phyloP scores from a whole-genome alignment of 192 early-diverging fungal genomes.

The Chytriomyces hyalinus region DNA sequence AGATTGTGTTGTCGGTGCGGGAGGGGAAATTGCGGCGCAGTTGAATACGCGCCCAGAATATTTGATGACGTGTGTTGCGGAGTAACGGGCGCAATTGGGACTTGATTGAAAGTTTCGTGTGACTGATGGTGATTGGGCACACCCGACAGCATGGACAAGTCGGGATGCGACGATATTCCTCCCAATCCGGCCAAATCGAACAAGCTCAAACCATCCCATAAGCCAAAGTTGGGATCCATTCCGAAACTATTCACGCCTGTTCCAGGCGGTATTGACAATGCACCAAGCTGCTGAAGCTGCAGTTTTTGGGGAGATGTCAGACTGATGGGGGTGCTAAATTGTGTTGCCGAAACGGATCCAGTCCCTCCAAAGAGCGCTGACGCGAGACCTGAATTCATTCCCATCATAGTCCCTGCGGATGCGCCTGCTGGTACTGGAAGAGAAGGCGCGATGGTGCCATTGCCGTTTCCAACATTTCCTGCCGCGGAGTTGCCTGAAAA shows the following conservation, averaged over 20 bases:
- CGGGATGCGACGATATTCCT: not conserved
- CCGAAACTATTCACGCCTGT: not conserved
- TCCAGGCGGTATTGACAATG: not conserved
- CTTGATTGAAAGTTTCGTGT: too few species aligned
- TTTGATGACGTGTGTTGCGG: too few species aligned
- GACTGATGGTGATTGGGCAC: too few species aligned
- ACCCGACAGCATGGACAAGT: too few species aligned
- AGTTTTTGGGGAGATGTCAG: not conserved
- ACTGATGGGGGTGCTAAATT: not conserved
- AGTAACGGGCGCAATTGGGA: too few species aligned
- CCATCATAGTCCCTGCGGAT: not conserved
- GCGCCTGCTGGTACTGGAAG: not conserved
- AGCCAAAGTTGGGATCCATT: not conserved
- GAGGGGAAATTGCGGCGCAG: too few species aligned
- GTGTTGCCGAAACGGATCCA: not conserved
- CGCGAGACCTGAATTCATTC: not conserved
- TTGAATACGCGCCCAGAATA: too few species aligned
- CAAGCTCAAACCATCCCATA: conserved; percentile 24
- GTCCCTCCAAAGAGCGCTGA: not conserved
- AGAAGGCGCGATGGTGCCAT: not conserved
- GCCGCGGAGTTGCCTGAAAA: not conserved
- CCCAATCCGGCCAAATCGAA: conserved; percentile 32
- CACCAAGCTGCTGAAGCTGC: not conserved
- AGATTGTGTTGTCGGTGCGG: too few species aligned
- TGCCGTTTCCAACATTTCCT: not conserved